Evolutionary conservation across 306 rosid genomes (phyloP).

Genomic region (Cucumis melo): DNA sequence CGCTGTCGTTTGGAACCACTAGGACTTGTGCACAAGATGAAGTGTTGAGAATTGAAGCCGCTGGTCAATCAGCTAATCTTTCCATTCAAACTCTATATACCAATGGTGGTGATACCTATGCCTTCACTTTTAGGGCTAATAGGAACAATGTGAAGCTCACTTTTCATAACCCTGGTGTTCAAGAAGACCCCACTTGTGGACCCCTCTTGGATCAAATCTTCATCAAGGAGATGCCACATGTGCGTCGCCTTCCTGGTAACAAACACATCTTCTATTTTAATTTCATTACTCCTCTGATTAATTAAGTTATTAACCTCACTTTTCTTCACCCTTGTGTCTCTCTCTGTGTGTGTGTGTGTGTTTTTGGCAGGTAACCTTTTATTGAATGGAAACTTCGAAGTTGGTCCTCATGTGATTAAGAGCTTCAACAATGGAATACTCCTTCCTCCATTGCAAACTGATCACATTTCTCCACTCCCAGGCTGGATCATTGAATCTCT

Average conservation of each 20-base stretch:
- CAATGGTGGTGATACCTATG: slow-evolving; percentile 38
- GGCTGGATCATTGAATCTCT: slow-evolving; percentile 46
- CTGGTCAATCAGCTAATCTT: slow-evolving; percentile 16
- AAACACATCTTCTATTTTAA: too few relatives aligned
- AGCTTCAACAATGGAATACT: slow-evolving; percentile 40
- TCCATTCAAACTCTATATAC: slow-evolving; percentile 31
- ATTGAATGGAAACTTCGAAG: slow-evolving; percentile 35
- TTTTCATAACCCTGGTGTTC: slow-evolving; percentile 38
- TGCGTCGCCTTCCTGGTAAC: slow-evolving; percentile 10
- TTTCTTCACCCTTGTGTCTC: too few relatives aligned
- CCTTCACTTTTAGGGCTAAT: slow-evolving; percentile 24
- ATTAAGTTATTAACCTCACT: too few relatives aligned
- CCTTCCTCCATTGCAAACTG: slow-evolving; percentile 24
- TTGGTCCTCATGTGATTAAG: slow-evolving; percentile 36
- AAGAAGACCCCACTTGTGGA: slow-evolving; percentile 46
- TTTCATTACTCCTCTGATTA: too few relatives aligned
- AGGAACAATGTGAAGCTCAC: slow-evolving; percentile 18
- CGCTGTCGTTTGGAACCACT: slow-evolving; percentile 36
- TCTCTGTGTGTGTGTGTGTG: too few relatives aligned
- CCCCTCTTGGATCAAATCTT: slow-evolving; percentile 43
- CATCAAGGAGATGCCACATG: slow-evolving; percentile 28
- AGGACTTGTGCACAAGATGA: slow-evolving; percentile 53
- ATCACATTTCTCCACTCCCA: slow-evolving; percentile 35
- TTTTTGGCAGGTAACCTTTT: slow-evolving; percentile 31
- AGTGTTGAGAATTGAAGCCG: slow-evolving; percentile 12